Base-by-base conservation (phyloP, 257 asterid genomes). In the Solanum bulbocastanum region DNA sequence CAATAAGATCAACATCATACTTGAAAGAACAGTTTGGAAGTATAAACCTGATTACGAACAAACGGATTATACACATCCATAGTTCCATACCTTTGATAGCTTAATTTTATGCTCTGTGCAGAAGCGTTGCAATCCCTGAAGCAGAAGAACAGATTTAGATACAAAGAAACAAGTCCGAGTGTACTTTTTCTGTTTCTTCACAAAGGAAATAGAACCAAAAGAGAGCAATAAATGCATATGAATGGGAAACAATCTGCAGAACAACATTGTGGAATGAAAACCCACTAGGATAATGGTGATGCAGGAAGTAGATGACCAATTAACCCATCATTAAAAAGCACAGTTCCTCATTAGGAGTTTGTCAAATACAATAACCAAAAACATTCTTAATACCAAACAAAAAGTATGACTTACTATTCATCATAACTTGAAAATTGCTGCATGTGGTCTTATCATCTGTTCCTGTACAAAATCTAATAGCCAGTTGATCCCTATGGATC, bases 111-210 rank as follows among this genome's bases (percentile, higher is more conserved):
- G 98, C 92, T 97, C 99, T 71, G 93, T 97, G 92, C 98, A 97
- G 91, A 93, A 97, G 62, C 99, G 98, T 87, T 97, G 99, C 94
- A 97, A 95, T 83, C 99, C 99, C 99, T 96, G 96, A 83, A 88
- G 87, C 88, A 87, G 90, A 66, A 88, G 44, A 82, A 32, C 3
- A 1, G 18, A 30, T 84, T 82, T 33, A 86, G 49, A 81, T 46
- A 76, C n/a, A 71, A 25, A 27, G 66, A 86, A 79, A 86, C 74
- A 81, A 88, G 86, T 85, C 56, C n/a, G 20, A 30, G 4, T 49
- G 69, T 18, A 82, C 12, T 82, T 40, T 40, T 49, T 82, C 20
- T 49, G 30, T 30, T 82, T 49, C 39, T 32, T 82, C 69, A 49
- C 44, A 32, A 49, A 49, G 44, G 44, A 81, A 12, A 81, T 18